These are phyloP conservation scores for Priceomyces carsonii DNA, from an alignment of 805 yeast genomes.

Conservation along the genomic window DNA sequence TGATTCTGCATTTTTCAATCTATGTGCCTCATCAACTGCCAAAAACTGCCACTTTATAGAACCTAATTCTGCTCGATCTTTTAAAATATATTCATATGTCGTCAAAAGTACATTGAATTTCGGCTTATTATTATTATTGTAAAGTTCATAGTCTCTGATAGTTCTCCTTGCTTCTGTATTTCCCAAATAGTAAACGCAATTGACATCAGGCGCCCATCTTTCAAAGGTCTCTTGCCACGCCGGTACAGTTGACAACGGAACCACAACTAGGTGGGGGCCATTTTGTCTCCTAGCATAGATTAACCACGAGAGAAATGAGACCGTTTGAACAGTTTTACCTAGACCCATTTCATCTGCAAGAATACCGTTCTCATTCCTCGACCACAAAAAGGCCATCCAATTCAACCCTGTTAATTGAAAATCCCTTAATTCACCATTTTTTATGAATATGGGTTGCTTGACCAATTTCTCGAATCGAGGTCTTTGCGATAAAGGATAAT, in stretches of 20 bases:
- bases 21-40: constrained; percentile 98
- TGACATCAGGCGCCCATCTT: constrained; percentile 95
- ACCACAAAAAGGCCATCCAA: constrained; percentile 99
- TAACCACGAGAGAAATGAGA: constrained; percentile 91
- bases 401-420: constrained; percentile 97
- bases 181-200: constrained; percentile 91
- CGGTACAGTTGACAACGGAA: constrained; percentile 92
- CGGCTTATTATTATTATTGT: constrained; percentile 62
- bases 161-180: constrained; percentile 81
- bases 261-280: constrained; percentile 96
- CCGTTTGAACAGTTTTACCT: constrained; percentile 97
- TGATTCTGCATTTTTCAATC: constrained; percentile 91
- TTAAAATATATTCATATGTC: constrained; percentile 93
- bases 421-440: constrained; percentile 90
- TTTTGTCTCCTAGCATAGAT: constrained; percentile 93
- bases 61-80: constrained; percentile 82
- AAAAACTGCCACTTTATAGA: constrained; percentile 89
- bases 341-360: constrained; percentile 99
- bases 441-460: constrained; percentile 85
- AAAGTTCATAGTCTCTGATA: constrained; percentile 85
- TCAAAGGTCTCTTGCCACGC: constrained; percentile 99
- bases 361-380: constrained; percentile 95
- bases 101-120: constrained; percentile 92
- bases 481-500: constrained; percentile 66
- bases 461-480: constrained; percentile 88